Conservation (phyloP, 2,329 filamentous ascomycete genomes). For the Aspergillus ochraceus region DNA sequence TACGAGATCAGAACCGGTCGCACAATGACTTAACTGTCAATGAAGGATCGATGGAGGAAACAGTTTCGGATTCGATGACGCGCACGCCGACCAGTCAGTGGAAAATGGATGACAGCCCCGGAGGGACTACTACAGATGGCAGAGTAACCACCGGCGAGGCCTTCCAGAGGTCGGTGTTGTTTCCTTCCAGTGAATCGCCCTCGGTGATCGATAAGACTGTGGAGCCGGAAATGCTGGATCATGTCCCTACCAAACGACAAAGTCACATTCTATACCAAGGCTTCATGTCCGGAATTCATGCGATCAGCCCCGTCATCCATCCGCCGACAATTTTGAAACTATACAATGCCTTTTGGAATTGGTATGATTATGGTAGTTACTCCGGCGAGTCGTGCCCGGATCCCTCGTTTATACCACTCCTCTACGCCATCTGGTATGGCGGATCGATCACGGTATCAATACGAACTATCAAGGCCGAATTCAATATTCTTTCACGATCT, state of each 20-base stretch:
- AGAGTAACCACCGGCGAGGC: constrained; percentile 25
- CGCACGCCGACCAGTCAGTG: constrained; percentile 19
- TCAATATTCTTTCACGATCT: constrained; percentile 36
- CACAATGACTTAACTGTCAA: constrained; percentile 25
- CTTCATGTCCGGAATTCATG: constrained; percentile 49
- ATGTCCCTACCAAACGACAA: constrained; percentile 45
- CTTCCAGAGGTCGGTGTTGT: constrained; percentile 39
- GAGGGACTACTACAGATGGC: constrained; percentile 5
- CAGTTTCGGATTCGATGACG: constrained; percentile 16
- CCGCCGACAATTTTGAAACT: constrained; percentile 43
- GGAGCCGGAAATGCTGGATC: constrained; percentile 41
- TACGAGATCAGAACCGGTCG: constrained; percentile 43
- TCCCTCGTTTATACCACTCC: constrained; percentile 44
- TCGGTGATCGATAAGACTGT: constrained; percentile 33
- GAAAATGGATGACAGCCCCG: constrained; percentile 20
- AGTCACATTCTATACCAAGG: constrained; percentile 49
- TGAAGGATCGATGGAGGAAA: constrained; percentile 25
- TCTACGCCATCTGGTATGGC: constrained; percentile 52
- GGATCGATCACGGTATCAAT: constrained; percentile 47
- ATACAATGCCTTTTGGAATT: constrained; percentile 48
- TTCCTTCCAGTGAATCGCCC: constrained; percentile 39
- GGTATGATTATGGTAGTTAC: constrained; percentile 42
- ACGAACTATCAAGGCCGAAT: constrained; percentile 42
- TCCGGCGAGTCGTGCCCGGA: constrained; percentile 39
- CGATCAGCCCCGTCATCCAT: constrained; percentile 46